phyloP scores from a whole-genome alignment of 345 rosid genomes.

The Moricandia moricandioides region DNA sequence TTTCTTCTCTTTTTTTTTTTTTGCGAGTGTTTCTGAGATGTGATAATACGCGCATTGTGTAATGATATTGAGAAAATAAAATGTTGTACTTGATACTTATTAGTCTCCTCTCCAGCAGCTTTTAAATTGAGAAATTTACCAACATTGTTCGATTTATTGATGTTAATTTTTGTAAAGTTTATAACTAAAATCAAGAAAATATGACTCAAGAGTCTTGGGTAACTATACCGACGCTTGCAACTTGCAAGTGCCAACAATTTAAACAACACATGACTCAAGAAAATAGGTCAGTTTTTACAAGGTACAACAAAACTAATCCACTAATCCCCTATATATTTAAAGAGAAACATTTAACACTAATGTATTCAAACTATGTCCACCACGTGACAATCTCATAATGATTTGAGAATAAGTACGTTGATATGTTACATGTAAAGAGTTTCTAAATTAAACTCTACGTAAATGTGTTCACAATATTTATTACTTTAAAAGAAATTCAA shows the following conservation, averaged over 20 bases:
- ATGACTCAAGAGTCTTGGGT: not conserved
- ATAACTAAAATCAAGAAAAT: not conserved
- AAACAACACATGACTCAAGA: not conserved
- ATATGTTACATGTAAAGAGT: no score
- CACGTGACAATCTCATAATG: no score
- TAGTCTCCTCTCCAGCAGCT: not conserved
- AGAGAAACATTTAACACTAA: no score
- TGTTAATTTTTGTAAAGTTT: not conserved
- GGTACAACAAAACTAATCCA: no score
- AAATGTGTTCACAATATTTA: no score
- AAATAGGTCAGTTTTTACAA: no score
- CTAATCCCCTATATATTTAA: no score
- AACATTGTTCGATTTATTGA: not conserved
- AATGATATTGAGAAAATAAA: slow-evolving; percentile 5
- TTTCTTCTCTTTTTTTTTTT: not conserved
- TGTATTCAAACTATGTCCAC: no score
- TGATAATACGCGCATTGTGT: not conserved
- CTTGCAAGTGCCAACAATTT: slow-evolving; percentile 48
- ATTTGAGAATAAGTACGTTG: no score
- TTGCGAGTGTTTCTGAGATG: not conserved
- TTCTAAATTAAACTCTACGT: no score
- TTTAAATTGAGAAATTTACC: not conserved
- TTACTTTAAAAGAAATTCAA: no score
- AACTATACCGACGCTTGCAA: not conserved
- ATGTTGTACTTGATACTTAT: not conserved